These are phyloP conservation scores for Ashbya aceris DNA, from an alignment of 1,139 yeast species.

Conservation along the genomic window DNA sequence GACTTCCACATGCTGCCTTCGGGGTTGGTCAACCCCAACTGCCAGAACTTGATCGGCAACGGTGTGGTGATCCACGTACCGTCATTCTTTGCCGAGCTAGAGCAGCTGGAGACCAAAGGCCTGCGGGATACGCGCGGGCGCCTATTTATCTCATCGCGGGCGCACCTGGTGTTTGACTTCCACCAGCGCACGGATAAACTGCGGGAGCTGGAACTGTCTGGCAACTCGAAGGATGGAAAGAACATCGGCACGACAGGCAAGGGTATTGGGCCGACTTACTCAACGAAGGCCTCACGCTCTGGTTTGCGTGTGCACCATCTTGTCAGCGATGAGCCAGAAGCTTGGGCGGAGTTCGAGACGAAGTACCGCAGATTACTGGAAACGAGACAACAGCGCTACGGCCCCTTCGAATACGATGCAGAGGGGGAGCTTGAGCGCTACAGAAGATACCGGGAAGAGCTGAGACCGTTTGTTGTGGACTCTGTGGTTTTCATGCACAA, in stretches of 20 bases:
- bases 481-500: constrained; percentile 83
- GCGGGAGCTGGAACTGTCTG: constrained; percentile 83
- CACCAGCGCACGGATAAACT: constrained; percentile 94
- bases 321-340: constrained; percentile 78
- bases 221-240: constrained; percentile 52
- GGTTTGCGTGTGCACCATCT: constrained; percentile 96
- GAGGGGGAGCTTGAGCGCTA: constrained; percentile 74
- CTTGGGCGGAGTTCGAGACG: constrained; percentile 86
- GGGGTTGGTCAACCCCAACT: constrained; percentile 87
- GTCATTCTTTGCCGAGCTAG: constrained; percentile 81
- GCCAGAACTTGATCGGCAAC: constrained; percentile 83
- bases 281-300: constrained; percentile 93
- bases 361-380: constrained; percentile 68
- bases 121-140: constrained; percentile 63
- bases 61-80: constrained; percentile 97
- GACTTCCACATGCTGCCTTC: constrained; percentile 99
- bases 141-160: constrained; percentile 82
- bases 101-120: constrained; percentile 71
- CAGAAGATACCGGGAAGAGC: constrained; percentile 60
- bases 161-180: constrained; percentile 94
- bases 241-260: constrained; percentile 98
- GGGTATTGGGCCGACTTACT: constrained; percentile 98
- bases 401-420: constrained; percentile 79
- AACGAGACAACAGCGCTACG: constrained; percentile 82
- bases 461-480: constrained; percentile 90